Evolutionary conservation across 2,329 filamentous ascomycete genomes (phyloP).

Genomic region (Sclerotinia trifoliorum): DNA sequence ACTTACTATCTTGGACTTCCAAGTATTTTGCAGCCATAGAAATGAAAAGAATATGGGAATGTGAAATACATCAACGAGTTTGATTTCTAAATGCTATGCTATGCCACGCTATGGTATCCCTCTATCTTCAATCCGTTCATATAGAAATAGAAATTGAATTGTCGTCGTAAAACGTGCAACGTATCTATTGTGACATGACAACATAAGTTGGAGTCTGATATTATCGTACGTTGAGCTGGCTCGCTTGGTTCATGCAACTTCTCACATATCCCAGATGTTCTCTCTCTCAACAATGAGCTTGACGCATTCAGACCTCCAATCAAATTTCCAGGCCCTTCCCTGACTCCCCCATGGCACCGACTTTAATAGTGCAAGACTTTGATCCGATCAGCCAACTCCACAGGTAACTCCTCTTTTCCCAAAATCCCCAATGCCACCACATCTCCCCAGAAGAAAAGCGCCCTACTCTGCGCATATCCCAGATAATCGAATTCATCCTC

Average conservation of each 20-base stretch:
- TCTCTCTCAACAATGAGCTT: not conserved
- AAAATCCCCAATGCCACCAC: conserved; percentile 74
- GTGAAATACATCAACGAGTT: not conserved
- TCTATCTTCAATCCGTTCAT: not conserved
- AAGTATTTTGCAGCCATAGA: not conserved
- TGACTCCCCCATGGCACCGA: too few species aligned
- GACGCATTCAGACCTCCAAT: not conserved
- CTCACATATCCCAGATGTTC: not conserved
- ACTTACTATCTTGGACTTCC: not conserved
- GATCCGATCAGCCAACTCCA: conserved; percentile 59
- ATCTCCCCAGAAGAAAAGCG: conserved; percentile 94
- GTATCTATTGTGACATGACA: not conserved
- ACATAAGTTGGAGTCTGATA: too few species aligned
- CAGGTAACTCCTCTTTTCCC: conserved; percentile 71
- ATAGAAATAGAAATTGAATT: too few species aligned
- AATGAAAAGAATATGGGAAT: too few species aligned
- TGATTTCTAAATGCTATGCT: not conserved
- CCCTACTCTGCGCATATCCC: conserved; percentile 84
- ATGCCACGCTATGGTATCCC: not conserved
- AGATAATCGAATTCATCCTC: conserved; percentile 90
- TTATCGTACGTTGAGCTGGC: too few species aligned
- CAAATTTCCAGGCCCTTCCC: not conserved
- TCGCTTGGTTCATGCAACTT: too few species aligned
- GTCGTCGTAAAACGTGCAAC: not conserved
- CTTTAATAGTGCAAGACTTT: conserved; percentile 67